A percentile compares a stretch with the other conserved stretches of the same genome.
These are phyloP conservation scores for Mycena pura DNA, from an alignment of 768 basidiomycete genomes.

Conservation along the genomic window DNA sequence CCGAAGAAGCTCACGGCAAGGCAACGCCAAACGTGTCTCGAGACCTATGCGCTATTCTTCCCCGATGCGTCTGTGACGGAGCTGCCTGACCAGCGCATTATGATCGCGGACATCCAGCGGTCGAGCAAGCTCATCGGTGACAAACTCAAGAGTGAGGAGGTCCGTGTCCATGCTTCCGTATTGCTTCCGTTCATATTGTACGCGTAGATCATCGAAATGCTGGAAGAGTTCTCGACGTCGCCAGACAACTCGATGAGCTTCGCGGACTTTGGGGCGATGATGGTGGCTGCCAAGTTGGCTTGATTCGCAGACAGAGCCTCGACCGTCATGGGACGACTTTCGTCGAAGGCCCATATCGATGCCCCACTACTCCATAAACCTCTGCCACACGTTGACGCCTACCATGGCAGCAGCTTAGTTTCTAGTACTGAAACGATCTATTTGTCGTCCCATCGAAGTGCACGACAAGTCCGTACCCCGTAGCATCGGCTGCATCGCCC, in stretches of 20 bases:
- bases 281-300: constrained; percentile 64
- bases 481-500: no score
- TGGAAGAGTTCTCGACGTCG: constrained; percentile 72
- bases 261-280: constrained; percentile 76
- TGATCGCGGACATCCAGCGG: constrained; percentile 68
- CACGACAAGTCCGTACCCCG: no score
- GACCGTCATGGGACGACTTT: no score
- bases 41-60: constrained; percentile 77
- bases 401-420: no score
- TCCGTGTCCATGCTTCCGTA: constrained; percentile 34
- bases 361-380: no score
- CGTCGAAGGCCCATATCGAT: no score
- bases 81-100: constrained; percentile 59
- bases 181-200: constrained; percentile 3
- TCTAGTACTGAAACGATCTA: no score
- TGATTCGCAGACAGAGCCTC: constrained; percentile 32
- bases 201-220: constrained; percentile 75
- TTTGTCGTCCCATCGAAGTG: no score
- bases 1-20: constrained; percentile 49
- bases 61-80: constrained; percentile 53
- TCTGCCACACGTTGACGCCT: no score
- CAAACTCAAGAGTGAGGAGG: constrained; percentile 75
- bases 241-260: constrained; percentile 72
- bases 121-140: constrained; percentile 68
- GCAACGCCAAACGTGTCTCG: constrained; percentile 64